Conservation (phyloP, 2,329 filamentous ascomycete species). For the Lachnellula subtilissima region DNA sequence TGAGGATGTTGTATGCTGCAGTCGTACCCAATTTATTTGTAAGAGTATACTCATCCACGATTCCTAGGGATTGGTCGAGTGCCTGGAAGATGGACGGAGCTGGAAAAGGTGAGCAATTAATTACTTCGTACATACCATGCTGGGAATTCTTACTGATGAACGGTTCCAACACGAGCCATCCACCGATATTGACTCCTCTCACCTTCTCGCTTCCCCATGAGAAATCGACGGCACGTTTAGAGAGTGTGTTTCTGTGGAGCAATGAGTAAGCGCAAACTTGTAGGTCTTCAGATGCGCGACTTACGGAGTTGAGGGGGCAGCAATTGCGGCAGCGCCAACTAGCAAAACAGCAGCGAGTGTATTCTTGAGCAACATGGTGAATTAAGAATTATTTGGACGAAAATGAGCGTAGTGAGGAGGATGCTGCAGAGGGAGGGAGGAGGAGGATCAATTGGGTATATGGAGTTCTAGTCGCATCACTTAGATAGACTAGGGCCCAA, state of each 20-base stretch:
- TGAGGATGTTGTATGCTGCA: slow-evolving; percentile 45
- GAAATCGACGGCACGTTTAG: slow-evolving; percentile 36
- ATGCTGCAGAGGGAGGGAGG: slow-evolving; percentile 1
- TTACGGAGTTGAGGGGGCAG: slow-evolving; percentile 6
- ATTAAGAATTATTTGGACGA: slow-evolving; percentile 3
- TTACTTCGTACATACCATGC: too few species aligned
- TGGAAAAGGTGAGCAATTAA: neutral
- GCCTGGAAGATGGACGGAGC: slow-evolving; percentile 49
- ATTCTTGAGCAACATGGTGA: slow-evolving; percentile 17
- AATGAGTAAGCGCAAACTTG: neutral
- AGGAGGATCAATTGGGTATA: neutral
- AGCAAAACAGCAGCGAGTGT: slow-evolving; percentile 12
- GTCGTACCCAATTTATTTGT: slow-evolving; percentile 42
- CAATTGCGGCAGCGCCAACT: slow-evolving; percentile 7
- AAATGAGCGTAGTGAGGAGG: slow-evolving; percentile 1
- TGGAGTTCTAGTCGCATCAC: neutral
- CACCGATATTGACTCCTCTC: slow-evolving; percentile 36
- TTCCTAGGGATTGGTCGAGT: slow-evolving; percentile 28
- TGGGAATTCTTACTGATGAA: slow-evolving; percentile 5
- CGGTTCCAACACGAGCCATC: slow-evolving; percentile 29
- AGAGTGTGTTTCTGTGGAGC: slow-evolving; percentile 7
- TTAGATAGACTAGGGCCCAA: neutral
- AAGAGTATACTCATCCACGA: slow-evolving; percentile 32
- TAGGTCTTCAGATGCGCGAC: neutral
- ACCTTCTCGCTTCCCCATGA: slow-evolving; percentile 45